Base-by-base conservation (phyloP, 2,329 filamentous ascomycete genomes). In the Lecanicillium sp. region DNA sequence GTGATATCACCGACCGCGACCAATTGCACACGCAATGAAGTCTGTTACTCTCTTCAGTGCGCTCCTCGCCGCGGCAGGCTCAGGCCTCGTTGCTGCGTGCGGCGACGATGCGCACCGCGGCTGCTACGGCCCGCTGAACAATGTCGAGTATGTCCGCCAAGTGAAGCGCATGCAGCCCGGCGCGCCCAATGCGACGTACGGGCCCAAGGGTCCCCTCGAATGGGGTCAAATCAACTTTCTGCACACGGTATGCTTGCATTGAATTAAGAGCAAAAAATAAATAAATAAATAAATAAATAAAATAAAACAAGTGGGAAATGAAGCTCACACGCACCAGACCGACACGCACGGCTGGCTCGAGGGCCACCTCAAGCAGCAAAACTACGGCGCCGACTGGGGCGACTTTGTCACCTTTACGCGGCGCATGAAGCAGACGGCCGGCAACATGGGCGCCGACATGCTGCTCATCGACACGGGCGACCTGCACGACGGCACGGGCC, bases 381-480 rank as follows among this genome's bases (percentile, higher is more conserved):
- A 81, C 56, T 83, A 82, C 52, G 78, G 79, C 33, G 80, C 79
- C 2, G 81, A 84, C 57, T 84, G 79, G 78, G 81, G 81, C 20
- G 81, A 84, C 59, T 83, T 77, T 60, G 77, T 79, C 35, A 75
- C 75, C 47, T 83, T 84, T 57, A 70, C 74, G 11, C 72, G 70
- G 42, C 73, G 73, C 52, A 81, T 84, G 77, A 78, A 77, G 61
- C 64, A 74, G 48, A 78, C 75, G 55, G 80, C 81, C 4, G 65
- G 67, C 17, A 67, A 72, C 11, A 66, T 81, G 53, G 73, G 74
- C 9, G 79, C 83, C 5, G 81, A 84, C 54, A 57, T 83, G 49
- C 65, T 84, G 41, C 60, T 83, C 11, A 62, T 83, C 41, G 80
- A 84, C 56, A 82, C 78, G 36, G 79, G 78, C 17, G 81, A 85